Evolutionary conservation across 2,329 filamentous ascomycete species (phyloP), one percentile per base, ranked within the genome.

Genomic region (Elsinoe necatrix): DNA sequence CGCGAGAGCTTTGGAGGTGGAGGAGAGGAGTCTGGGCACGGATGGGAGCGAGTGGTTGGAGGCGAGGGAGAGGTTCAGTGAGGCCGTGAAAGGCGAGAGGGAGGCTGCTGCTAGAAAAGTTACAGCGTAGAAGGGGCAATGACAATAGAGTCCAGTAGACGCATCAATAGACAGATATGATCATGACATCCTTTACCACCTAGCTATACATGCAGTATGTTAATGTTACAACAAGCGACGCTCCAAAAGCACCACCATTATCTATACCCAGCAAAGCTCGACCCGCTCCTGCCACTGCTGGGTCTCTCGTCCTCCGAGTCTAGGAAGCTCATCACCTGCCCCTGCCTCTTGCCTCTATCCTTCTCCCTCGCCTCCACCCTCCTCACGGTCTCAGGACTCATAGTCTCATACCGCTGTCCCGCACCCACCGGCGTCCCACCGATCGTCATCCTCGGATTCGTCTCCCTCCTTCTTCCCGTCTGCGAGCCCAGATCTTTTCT

Each of bases 1-100:
- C 1, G 29, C 52, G 35, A 61, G 61, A 16, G 66, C 66, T 41
- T 48, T 60, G 3, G 63, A 65, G n/a, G 58, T 69, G 8, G 65
- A 69, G 57, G 56, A 48, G 31, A 63, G 62, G 48, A 62, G 66
- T 42, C 58, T 65, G 3, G 65, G 65, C n/a, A 43, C 37, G 1
- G 61, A 64, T 37, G 23, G 25, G 18, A 37, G 41, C 16, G 54
- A 56, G 54, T 56, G 54, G 54, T 18, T 34, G 25, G 54, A 37
- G 54, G 54, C 54, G 54, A 56, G 29, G 20, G 54, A 56, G 41
- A 56, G 54, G 42, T 37, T 47, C 27, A 18, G 5, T 7, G 54
- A 35, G 27, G 41, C 41, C 2, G 41, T 48, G 27, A 35, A 20
- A 20, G 54, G 52, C 11, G 20, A 23, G 48, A 37, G 16, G 20